phyloP scores from a whole-genome alignment of 2,329 filamentous ascomycete species.

The Rhynchosporium agropyri region DNA sequence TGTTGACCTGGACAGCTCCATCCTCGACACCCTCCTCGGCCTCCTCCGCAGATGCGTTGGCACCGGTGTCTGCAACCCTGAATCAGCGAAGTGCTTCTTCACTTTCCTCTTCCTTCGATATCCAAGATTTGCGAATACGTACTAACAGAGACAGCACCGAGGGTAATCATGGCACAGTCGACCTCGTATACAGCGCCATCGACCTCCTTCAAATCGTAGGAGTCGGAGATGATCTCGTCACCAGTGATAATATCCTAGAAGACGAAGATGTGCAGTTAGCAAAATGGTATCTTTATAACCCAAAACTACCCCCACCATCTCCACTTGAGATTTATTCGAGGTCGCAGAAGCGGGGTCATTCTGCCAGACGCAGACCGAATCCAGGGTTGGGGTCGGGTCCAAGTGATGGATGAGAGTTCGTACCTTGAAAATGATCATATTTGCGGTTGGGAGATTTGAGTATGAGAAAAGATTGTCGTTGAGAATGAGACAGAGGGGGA shows the following conservation, averaged over 20 bases:
- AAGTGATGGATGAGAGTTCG: conserved; percentile 30
- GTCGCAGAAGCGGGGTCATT: conserved; percentile 19
- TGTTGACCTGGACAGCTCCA: conserved; percentile 74
- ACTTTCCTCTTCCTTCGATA: background rate
- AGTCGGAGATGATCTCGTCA: conserved; percentile 98
- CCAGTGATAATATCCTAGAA: conserved; percentile 80
- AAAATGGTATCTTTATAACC: background rate
- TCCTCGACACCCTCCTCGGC: conserved; percentile 78
- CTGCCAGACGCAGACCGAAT: background rate
- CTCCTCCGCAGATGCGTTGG: conserved; percentile 96
- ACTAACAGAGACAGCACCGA: conserved; percentile 76
- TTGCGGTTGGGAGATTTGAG: conserved; percentile 47
- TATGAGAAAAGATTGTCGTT: conserved; percentile 1
- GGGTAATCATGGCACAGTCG: conserved; percentile 86
- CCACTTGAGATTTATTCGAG: conserved; percentile 4
- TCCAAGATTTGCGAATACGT: conserved; percentile 32
- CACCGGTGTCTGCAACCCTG: conserved; percentile 70
- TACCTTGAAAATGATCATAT: conserved; percentile 77
- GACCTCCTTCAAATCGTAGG: conserved; percentile 79
- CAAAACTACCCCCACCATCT: conserved; percentile 14
- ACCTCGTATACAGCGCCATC: conserved; percentile 85
- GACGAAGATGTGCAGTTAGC: conserved; percentile 9
- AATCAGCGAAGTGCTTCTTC: conserved; percentile 26
- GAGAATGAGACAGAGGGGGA: conserved; percentile 9
- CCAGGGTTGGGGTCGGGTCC: background rate